Percentiles rank a stretch among this genome's conserved stretches.
These are phyloP conservation scores for Pelargonium citronellum DNA, from an alignment of 441 rosid genomes.

Conservation along the genomic window DNA sequence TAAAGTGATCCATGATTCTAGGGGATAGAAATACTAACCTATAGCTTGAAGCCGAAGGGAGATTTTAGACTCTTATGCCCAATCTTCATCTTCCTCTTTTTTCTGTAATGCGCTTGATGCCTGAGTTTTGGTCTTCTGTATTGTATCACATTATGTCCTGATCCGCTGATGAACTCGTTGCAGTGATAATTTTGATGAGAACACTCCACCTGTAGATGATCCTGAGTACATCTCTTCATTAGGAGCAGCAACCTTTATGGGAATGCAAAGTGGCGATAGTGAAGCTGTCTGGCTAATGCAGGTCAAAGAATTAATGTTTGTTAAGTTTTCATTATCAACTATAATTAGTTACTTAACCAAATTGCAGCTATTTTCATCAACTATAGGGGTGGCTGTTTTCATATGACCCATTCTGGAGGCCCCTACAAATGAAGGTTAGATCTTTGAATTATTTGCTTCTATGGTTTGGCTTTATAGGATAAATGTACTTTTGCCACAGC, in stretches of 20 bases:
- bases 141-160: constrained; percentile 14
- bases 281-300: constrained; percentile 79
- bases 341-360: constrained; percentile 8
- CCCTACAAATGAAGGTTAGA: constrained; percentile 66
- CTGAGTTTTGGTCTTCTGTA: constrained; percentile 1
- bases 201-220: constrained; percentile 70
- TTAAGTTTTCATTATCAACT: constrained; percentile 2
- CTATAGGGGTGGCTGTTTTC: constrained; percentile 73
- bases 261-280: constrained; percentile 61
- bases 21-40: neutral
- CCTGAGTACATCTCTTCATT: constrained; percentile 61
- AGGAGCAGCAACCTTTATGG: constrained; percentile 62
- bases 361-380: constrained; percentile 6
- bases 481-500: neutral
- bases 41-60: neutral
- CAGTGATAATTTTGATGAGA: constrained; percentile 81
- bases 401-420: constrained; percentile 78
- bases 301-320: constrained; percentile 33
- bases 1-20: neutral
- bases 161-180: constrained; percentile 19
- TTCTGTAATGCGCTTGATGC: neutral
- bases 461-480: neutral
- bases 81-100: neutral
- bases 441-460: neutral
- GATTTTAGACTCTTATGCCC: neutral